phyloP scores from a whole-genome alignment of 306 rosid genomes.

The Lathyrus tuberosus region DNA sequence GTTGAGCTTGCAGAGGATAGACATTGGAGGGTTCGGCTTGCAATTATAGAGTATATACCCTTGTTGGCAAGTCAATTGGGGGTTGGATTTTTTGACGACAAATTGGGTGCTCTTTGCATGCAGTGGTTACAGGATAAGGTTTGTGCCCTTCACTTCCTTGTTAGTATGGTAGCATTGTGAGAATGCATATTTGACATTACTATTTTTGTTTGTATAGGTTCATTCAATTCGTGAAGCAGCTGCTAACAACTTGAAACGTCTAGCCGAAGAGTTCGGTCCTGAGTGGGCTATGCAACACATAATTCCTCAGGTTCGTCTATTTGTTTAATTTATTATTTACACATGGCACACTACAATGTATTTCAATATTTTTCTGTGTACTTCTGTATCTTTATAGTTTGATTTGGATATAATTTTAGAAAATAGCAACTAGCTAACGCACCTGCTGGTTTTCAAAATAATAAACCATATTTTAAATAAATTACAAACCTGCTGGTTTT shows the following conservation, averaged over 20 bases:
- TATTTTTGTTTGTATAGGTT: conserved; percentile 50
- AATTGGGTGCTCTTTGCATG: conserved; percentile 98
- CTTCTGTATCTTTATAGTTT: conserved; percentile 7
- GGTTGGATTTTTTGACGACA: conserved; percentile 93
- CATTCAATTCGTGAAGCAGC: conserved; percentile 99
- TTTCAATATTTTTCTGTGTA: conserved; percentile 2
- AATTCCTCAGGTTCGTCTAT: conserved; percentile 77
- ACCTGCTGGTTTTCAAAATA: conserved; percentile 19
- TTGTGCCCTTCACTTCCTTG: conserved; percentile 35
- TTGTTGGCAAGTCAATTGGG: conserved; percentile 95
- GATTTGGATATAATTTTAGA: conserved; percentile 26
- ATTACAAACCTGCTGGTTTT: conserved; percentile 12
- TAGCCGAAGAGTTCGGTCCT: conserved; percentile 98
- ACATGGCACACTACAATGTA: background rate
- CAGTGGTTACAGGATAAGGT: conserved; percentile 99
- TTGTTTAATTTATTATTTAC: conserved; percentile 31
- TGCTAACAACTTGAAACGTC: conserved; percentile 96
- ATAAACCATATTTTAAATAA: background rate
- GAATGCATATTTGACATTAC: conserved; percentile 7
- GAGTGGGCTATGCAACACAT: conserved; percentile 99
- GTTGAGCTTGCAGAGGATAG: conserved; percentile 99
- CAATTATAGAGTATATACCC: conserved; percentile 95
- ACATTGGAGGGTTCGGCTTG: conserved; percentile 99
- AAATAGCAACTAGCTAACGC: background rate
- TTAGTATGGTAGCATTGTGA: conserved; percentile 18